Conservation (phyloP, 805 yeast genomes). For the Spathaspora passalidarum region DNA sequence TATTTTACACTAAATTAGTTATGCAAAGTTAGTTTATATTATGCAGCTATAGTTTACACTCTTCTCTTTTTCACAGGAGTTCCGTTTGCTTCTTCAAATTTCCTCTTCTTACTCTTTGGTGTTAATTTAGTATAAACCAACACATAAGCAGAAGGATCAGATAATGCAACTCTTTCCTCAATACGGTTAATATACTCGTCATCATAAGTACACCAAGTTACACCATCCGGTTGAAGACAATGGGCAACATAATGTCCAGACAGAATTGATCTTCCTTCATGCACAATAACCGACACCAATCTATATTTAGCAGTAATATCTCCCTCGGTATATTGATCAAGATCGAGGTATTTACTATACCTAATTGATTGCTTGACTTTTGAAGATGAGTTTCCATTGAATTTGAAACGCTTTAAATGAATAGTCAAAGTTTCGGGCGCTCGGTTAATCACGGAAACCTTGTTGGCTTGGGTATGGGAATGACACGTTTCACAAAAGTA, state of each 20-base stretch:
- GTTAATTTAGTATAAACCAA: constrained; percentile 78
- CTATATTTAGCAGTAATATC: constrained; percentile 49
- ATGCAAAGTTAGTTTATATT: not conserved
- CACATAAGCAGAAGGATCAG: constrained; percentile 88
- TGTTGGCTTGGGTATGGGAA: constrained; percentile 70
- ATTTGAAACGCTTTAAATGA: constrained; percentile 88
- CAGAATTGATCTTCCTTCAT: constrained; percentile 88
- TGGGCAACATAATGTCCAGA: constrained; percentile 93
- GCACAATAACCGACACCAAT: constrained; percentile 81
- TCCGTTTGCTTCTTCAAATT: constrained; percentile 7
- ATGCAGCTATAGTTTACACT: constrained; percentile 1
- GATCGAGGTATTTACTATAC: constrained; percentile 74
- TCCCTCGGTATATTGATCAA: constrained; percentile 49
- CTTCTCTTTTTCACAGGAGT: constrained; percentile 7
- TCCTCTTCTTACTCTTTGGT: constrained; percentile 34
- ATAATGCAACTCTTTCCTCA: constrained; percentile 68
- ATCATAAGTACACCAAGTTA: constrained; percentile 86
- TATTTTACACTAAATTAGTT: not conserved
- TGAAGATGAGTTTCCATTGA: constrained; percentile 72
- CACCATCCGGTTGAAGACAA: constrained; percentile 85
- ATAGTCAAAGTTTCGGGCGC: constrained; percentile 88
- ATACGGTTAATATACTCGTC: constrained; percentile 83
- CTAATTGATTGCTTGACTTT: constrained; percentile 85
- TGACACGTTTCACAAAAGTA: constrained; percentile 88
- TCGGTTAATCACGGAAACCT: constrained; percentile 66